Evolutionary conservation across 306 rosid species (phyloP).

Genomic region (Cucumis melo): DNA sequence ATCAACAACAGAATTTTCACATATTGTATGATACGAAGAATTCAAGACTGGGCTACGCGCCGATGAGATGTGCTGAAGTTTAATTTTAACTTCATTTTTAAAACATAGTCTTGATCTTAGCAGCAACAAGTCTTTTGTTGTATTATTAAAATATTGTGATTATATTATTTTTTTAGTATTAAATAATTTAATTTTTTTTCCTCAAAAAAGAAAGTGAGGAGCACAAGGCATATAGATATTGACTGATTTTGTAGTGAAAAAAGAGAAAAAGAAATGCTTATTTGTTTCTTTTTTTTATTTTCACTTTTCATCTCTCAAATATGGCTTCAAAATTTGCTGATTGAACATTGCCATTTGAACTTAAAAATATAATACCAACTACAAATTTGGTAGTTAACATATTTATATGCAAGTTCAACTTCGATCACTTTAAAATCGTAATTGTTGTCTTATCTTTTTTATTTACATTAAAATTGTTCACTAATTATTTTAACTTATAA

Average conservation of each 20-base stretch:
- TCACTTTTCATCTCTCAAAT: neutral
- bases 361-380: no score
- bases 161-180: neutral
- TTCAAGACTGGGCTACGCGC: constrained; percentile 81
- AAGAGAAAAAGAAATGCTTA: neutral
- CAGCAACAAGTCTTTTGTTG: neutral
- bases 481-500: no score
- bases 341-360: no score
- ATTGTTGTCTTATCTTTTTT: no score
- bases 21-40: constrained; percentile 70
- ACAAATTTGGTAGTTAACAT: no score
- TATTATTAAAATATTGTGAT: neutral
- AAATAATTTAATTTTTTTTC: constrained; percentile 2
- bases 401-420: no score
- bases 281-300: neutral
- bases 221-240: neutral
- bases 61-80: constrained; percentile 79
- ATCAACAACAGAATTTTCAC: constrained; percentile 96
- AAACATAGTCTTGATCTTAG: neutral
- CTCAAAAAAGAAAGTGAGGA: neutral
- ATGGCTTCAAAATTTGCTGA: neutral
- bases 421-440: no score
- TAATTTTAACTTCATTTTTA: neutral
- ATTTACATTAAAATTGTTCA: no score
- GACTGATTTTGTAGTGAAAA: neutral